Evolutionary conservation across 805 yeast species (phyloP), one percentile per base, ranked within the genome.

Genomic region (Dipodascopsis uninucleata): DNA sequence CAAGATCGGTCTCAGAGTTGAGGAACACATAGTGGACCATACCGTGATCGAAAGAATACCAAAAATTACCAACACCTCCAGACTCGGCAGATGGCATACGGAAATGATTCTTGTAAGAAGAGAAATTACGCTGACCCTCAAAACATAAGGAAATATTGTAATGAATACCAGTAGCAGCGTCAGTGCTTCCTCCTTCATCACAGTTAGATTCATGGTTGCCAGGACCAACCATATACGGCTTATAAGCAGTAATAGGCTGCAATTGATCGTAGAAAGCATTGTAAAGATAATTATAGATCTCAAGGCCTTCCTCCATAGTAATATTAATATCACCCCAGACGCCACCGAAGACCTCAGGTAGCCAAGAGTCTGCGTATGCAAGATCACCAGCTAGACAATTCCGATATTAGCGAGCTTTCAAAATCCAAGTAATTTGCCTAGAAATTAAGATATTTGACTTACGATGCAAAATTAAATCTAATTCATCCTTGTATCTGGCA

Each of bases 31-130:
- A 62, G 43, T 62, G 66, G 4, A 53, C 66, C 39, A 52, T 44
- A n/a, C 64, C 63, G 42, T 62, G 59, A 35, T 62, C 63, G 28
- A 55, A 62, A 2, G 66, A 62, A 45, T 61, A 62, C 65, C 65
- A 62, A 56, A 62, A 55, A 34, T 60, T 61, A n/a, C 52, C 44
- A 18, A 40, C 47, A 23, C 59, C 62, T n/a, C 56, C 58, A 20
- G 63, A 52, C 36, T 53, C 62, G 25, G 31, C 44, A 16, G 50
- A 21, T 10, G 66, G 66, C 66, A 62, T 62, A 36, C 56, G 48
- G 57, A 55, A 62, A 41, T 57, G 63, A 36, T 54, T 41, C 18
- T 43, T 52, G 43, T 54, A 60, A 9, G 57, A 60, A n/a, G 63
- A 50, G 36, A 62, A 62, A 43, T 63, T 62, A 14, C 55, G 43